phyloP scores from a whole-genome alignment of 345 rosid genomes.

The Streptanthus diversifolius region DNA sequence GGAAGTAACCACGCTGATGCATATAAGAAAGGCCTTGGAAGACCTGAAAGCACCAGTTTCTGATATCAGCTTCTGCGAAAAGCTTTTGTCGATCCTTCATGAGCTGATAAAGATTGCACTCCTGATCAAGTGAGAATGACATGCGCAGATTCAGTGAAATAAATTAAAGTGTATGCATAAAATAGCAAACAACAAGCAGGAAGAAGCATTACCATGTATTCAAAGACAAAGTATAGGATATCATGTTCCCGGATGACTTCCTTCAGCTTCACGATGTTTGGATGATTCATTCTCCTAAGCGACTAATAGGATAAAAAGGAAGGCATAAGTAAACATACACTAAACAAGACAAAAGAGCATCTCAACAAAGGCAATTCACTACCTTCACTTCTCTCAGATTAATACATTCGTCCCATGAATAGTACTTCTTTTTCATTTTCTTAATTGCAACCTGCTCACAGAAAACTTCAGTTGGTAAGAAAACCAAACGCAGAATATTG shows the following conservation, averaged over 20 bases:
- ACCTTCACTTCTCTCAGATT: constrained; percentile 98
- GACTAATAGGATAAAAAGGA: constrained; percentile 45
- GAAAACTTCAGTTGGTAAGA: neutral
- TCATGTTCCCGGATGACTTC: constrained; percentile 94
- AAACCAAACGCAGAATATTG: neutral
- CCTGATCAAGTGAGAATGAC: constrained; percentile 44
- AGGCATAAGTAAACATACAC: neutral
- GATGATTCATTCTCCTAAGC: constrained; percentile 83
- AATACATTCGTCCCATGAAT: constrained; percentile 91
- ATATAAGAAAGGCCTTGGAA: constrained; percentile 93
- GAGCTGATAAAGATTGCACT: constrained; percentile 88
- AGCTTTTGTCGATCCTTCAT: constrained; percentile 77
- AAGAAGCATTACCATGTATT: constrained; percentile 75
- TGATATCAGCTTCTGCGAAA: constrained; percentile 72
- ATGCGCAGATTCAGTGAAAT: constrained; percentile 1
- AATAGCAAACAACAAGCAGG: constrained; percentile 3
- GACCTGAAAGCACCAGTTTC: constrained; percentile 96
- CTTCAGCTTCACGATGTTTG: constrained; percentile 89
- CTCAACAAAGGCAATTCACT: neutral
- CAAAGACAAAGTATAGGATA: constrained; percentile 82
- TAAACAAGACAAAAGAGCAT: neutral
- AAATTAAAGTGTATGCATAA: neutral
- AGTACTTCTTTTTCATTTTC: constrained; percentile 95
- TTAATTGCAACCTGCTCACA: constrained; percentile 80
- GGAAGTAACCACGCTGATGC: constrained; percentile 95